Evolutionary conservation across 176 grass and related monocot species (phyloP).

Genomic region (Zea mays): DNA sequence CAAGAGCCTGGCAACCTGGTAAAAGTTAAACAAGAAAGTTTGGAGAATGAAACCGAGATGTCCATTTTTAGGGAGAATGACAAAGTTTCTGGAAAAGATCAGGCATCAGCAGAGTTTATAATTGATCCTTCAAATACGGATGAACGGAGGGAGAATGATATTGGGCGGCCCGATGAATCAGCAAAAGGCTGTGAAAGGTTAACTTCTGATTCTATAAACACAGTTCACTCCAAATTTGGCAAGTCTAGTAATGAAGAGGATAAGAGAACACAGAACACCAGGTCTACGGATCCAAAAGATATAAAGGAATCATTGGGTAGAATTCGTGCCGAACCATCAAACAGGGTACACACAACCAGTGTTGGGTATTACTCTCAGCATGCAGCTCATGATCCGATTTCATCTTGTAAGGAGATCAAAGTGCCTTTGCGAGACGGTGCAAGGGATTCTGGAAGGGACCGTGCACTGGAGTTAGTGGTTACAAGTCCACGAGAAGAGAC

Average conservation of each 20-base stretch:
- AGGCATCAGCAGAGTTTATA: conserved; percentile 12
- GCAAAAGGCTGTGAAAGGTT: conserved; percentile 28
- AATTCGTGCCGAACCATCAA: conserved; percentile 41
- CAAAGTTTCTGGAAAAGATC: conserved; percentile 29
- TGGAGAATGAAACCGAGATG: conserved; percentile 35
- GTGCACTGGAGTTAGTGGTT: conserved; percentile 29
- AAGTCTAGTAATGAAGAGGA: conserved; percentile 47
- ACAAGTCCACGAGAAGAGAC: conserved; percentile 46
- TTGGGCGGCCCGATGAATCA: conserved; percentile 34
- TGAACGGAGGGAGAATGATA: conserved; percentile 25
- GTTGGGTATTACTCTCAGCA: conserved; percentile 31
- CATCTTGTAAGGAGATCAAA: conserved; percentile 44
- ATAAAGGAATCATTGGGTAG: conserved; percentile 42
- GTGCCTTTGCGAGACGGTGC: conserved; percentile 32
- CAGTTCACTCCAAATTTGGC: conserved; percentile 33
- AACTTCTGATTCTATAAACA: conserved; percentile 25
- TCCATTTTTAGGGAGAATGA: conserved; percentile 34
- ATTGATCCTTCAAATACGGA: conserved; percentile 31
- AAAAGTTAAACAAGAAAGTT: conserved; percentile 34
- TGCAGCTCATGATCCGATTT: conserved; percentile 38
- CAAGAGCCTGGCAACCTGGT: conserved; percentile 7
- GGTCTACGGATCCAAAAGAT: conserved; percentile 41
- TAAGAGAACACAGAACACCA: conserved; percentile 39
- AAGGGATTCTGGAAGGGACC: conserved; percentile 40
- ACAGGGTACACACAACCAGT: conserved; percentile 32